A percentile compares a stretch with the other conserved stretches of the same genome.
phyloP scores from a whole-genome alignment of 2,329 filamentous ascomycete species.

The Claviceps citrina region DNA sequence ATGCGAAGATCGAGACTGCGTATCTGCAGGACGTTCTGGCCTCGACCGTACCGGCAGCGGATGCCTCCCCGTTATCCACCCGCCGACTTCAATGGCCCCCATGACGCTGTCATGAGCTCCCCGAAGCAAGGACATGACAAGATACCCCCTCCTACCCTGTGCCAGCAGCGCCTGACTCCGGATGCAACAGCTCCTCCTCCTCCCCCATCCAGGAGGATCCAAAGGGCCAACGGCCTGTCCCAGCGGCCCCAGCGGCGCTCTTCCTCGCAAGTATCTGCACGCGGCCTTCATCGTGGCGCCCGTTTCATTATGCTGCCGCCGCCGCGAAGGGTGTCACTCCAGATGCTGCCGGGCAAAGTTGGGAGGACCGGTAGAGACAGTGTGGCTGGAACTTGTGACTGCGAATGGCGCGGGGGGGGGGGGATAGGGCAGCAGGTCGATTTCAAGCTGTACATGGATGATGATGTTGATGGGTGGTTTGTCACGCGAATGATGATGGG shows the following conservation, averaged over 20 bases:
- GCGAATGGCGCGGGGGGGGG: too few species aligned
- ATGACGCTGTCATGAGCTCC: conserved; percentile 7
- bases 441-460: too few species aligned
- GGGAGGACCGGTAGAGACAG: too few species aligned
- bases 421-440: too few species aligned
- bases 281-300: conserved; percentile 9
- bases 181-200: neutral
- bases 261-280: conserved; percentile 9
- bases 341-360: too few species aligned
- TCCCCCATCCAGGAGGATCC: neutral
- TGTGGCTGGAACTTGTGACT: too few species aligned
- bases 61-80: conserved; percentile 5
- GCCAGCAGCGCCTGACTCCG: neutral
- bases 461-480: too few species aligned
- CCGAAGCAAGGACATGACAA: conserved; percentile 6
- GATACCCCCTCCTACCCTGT: conserved; percentile 5
- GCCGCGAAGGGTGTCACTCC: too few species aligned
- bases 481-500: too few species aligned
- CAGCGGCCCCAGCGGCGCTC: conserved; percentile 4
- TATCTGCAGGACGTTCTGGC: neutral
- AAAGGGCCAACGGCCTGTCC: conserved; percentile 1
- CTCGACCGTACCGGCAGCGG: conserved; percentile 1
- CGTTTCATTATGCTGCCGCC: conserved; percentile 6
- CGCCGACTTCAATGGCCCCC: conserved; percentile 8
- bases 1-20: neutral